These are phyloP conservation scores for Epichloe bromicola DNA, from an alignment of 2,329 filamentous ascomycete species.

Conservation along the genomic window DNA sequence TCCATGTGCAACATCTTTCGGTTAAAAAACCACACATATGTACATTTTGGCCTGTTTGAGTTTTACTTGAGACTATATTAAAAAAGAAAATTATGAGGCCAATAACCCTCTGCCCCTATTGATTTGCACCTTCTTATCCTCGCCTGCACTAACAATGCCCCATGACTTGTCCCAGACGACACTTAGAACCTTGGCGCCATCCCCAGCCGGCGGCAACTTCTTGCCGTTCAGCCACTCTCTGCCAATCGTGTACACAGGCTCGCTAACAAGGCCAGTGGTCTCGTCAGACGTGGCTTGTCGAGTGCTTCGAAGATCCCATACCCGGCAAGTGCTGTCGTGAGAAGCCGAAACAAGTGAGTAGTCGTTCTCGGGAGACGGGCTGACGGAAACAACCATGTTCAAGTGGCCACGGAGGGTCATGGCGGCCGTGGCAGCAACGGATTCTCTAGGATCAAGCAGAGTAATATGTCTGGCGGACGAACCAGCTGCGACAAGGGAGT, in stretches of 20 bases:
- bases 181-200: slow-evolving; percentile 80
- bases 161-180: slow-evolving; percentile 76
- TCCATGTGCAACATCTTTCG: neutral
- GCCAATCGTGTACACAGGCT: slow-evolving; percentile 63
- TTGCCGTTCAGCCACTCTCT: slow-evolving; percentile 57
- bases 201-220: slow-evolving; percentile 55
- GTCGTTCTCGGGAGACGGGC: slow-evolving; percentile 47
- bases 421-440: slow-evolving; percentile 61
- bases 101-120: slow-evolving; percentile 54
- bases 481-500: slow-evolving; percentile 54
- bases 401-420: slow-evolving; percentile 88
- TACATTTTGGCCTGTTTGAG: neutral
- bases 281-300: slow-evolving; percentile 46
- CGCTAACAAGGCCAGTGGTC: slow-evolving; percentile 50
- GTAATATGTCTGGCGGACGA: slow-evolving; percentile 80
- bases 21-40: neutral
- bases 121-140: slow-evolving; percentile 91
- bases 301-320: slow-evolving; percentile 81
- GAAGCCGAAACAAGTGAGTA: slow-evolving; percentile 82
- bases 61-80: neutral
- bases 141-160: slow-evolving; percentile 81
- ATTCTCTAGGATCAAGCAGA: slow-evolving; percentile 78
- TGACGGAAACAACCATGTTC: slow-evolving; percentile 50
- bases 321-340: slow-evolving; percentile 80
- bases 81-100: slow-evolving; percentile 16